Conservation (phyloP, 2,329 filamentous ascomycete genomes). For the Hirsutella rhossiliensis region DNA sequence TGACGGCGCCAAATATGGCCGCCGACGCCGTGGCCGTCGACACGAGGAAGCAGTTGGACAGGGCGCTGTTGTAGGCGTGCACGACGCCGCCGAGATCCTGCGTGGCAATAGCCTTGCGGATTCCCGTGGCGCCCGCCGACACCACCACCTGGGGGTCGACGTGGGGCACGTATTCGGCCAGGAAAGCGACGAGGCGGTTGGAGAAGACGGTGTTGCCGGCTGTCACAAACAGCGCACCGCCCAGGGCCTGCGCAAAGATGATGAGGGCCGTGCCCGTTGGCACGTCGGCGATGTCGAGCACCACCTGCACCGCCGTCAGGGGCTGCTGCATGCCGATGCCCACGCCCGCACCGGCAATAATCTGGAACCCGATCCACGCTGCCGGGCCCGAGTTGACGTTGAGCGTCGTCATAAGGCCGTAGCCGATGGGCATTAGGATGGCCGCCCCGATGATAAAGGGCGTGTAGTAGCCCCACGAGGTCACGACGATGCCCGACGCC, state of each 20-base stretch:
- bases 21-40: conserved; percentile 30
- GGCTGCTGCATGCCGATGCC: conserved; percentile 27
- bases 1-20: conserved; percentile 27
- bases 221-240: conserved; percentile 52
- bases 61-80: conserved; percentile 30
- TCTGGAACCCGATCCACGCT: conserved; percentile 47
- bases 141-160: conserved; percentile 21
- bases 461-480: conserved; percentile 30
- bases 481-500: conserved; percentile 42
- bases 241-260: conserved; percentile 33
- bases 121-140: conserved; percentile 22
- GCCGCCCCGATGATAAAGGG: conserved; percentile 15
- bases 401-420: neutral
- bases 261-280: conserved; percentile 23
- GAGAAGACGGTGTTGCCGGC: conserved; percentile 54
- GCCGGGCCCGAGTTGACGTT: neutral
- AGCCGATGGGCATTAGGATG: neutral
- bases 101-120: conserved; percentile 15
- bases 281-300: conserved; percentile 24
- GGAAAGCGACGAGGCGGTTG: conserved; percentile 28
- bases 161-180: conserved; percentile 21
- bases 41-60: conserved; percentile 30
- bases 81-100: conserved; percentile 21
- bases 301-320: conserved; percentile 26
- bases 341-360: conserved; percentile 26